Evolutionary conservation across 2,329 filamentous ascomycete genomes (phyloP).

Genomic region (Fusarium succisae): DNA sequence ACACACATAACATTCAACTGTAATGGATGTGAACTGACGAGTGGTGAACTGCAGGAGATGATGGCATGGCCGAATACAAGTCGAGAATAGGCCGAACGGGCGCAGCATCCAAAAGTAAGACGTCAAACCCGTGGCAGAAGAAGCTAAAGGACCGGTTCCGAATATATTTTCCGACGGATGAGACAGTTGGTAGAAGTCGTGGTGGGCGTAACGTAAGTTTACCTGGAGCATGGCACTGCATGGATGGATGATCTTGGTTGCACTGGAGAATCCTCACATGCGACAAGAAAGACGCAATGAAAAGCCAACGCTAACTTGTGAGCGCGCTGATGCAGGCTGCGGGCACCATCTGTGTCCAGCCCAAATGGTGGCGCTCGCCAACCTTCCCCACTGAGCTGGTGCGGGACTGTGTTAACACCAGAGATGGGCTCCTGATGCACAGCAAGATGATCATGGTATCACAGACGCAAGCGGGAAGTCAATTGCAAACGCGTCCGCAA

Average conservation of each 20-base stretch:
- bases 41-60: slow-evolving; percentile 42
- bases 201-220: slow-evolving; percentile 65
- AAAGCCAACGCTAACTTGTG: slow-evolving; percentile 37
- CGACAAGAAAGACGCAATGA: slow-evolving; percentile 22
- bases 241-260: slow-evolving; percentile 17
- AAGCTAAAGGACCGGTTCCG: slow-evolving; percentile 64
- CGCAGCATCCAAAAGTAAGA: slow-evolving; percentile 35
- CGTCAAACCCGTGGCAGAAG: slow-evolving; percentile 29
- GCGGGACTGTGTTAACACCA: slow-evolving; percentile 77
- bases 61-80: slow-evolving; percentile 58
- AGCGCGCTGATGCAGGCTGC: slow-evolving; percentile 64
- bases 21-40: slow-evolving; percentile 26
- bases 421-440: slow-evolving; percentile 82
- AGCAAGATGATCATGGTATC: slow-evolving; percentile 76
- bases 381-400: slow-evolving; percentile 78
- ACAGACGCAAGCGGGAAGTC: slow-evolving; percentile 23
- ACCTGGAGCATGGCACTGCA: slow-evolving; percentile 5
- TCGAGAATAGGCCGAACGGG: slow-evolving; percentile 47
- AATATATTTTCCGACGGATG: slow-evolving; percentile 81
- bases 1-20: slow-evolving; percentile 20
- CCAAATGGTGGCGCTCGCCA: slow-evolving; percentile 74
- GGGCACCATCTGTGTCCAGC: slow-evolving; percentile 84
- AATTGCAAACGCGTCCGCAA: slow-evolving; percentile 19
- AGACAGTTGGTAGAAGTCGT: slow-evolving; percentile 73
- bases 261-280: slow-evolving; percentile 28